These are phyloP conservation scores for Gynandropsis gynandra DNA, from an alignment of 345 rosid genomes.

Conservation along the genomic window DNA sequence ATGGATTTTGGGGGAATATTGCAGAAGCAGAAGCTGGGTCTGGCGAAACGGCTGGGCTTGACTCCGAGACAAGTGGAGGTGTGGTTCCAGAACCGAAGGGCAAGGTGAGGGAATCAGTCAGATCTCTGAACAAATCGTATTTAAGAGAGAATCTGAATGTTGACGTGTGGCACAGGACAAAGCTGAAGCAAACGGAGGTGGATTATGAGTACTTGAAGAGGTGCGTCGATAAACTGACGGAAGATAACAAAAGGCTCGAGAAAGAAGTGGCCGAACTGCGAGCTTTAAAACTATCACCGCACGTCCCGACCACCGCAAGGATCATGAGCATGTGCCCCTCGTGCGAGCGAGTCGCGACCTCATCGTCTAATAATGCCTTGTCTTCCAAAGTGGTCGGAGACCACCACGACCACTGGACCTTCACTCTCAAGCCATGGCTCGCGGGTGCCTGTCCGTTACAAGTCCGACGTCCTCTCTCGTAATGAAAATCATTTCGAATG, in stretches of 20 bases:
- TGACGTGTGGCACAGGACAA: constrained; percentile 45
- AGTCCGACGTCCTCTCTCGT: too few species aligned
- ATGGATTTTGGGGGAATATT: constrained; percentile 6
- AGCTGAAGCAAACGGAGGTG: constrained; percentile 96
- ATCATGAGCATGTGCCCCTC: constrained; percentile 96
- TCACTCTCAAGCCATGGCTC: too few species aligned
- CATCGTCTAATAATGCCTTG: too few species aligned
- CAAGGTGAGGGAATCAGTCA: constrained; percentile 47
- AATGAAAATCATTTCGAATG: too few species aligned
- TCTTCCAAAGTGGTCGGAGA: too few species aligned
- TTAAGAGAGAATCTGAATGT: neutral
- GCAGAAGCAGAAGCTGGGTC: constrained; percentile 87
- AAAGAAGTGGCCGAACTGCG: constrained; percentile 87
- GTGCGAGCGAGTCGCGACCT: constrained; percentile 62
- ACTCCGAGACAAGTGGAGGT: constrained; percentile 93
- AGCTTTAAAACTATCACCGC: constrained; percentile 88
- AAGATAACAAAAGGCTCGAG: constrained; percentile 84
- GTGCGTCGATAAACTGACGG: constrained; percentile 88
- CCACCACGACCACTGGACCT: constrained; percentile 14
- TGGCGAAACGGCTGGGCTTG: constrained; percentile 84
- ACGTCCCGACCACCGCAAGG: constrained; percentile 93
- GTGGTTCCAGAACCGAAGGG: constrained; percentile 99
- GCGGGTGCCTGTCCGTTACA: too few species aligned
- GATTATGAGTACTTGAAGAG: constrained; percentile 90
- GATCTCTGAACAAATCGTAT: neutral